Evolutionary conservation across 2,329 filamentous ascomycete genomes (phyloP), one percentile per base, ranked within the genome.

Genomic region (Ophiocordyceps camponoti-leonardi): DNA sequence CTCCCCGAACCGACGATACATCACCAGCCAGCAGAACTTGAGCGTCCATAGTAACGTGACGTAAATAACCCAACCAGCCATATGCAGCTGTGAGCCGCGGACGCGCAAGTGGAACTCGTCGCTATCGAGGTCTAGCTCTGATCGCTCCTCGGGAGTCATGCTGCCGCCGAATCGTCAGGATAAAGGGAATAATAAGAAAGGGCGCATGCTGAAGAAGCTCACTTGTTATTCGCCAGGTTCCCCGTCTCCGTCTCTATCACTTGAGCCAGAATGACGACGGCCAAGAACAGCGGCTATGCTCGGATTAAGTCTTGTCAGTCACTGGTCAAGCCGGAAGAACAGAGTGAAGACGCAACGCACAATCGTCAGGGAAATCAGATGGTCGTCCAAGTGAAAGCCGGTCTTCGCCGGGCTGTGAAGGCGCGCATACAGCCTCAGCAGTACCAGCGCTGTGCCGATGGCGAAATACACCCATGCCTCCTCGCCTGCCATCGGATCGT

Each of bases 51-150:
- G 55, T 13, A 76, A 54, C 2, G 65, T 54, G 0, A 66, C 67
- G 49, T 77, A 79, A 19, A 67, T 56, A 16, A 67, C 65, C 72
- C 72, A 77, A 3, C 71, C 71, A 0, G 69, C 57, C 3, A 79
- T 55, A 46, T 77, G 71, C 0, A 71, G 66, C 52, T 77, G 75
- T 13, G 72, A 73, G 0, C 74, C 75, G 20, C 43, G 18, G 41
- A 46, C 41, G 12, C 45, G 41, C 30, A 46, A 11, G 13, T 35
- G 12, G 12, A 37, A 43, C 19, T 46, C 45, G 13, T 16, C 13
- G 16, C 45, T 35, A 10, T n/a, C 7, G 18, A 33, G 41, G 19
- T 46, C 45, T 3, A 46, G 31, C 18, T 31, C 16, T 12, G 30
- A 31, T 19, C 40, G 31, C 12, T 44, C 6, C 19, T 23, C 19